Conservation (phyloP, 129 eudicot species). For the Helianthus annuus region HanXRQr2.0-SUNRISE NC_035446.2:154610183-154610682, state of each 20-base stretch:
- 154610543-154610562: conserved; percentile 69
- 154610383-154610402: conserved; percentile 26
- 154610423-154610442: background rate
- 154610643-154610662: conserved; percentile 24
- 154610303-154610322: conserved; percentile 26
- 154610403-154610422: conserved; percentile 8
- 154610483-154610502: conserved; percentile 19
- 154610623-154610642: conserved; percentile 38
- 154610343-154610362: conserved; percentile 17
- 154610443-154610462: background rate
- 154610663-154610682: conserved; percentile 34
- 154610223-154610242: background rate
- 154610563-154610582: conserved; percentile 86
- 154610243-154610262: conserved; percentile 11
- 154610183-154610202: background rate
- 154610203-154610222: background rate
- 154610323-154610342: conserved; percentile 28
- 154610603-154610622: conserved; percentile 13
- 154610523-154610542: conserved; percentile 19
- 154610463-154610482: conserved; percentile 15
- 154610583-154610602: conserved; percentile 34
- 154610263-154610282: conserved; percentile 18
- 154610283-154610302: background rate
- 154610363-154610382: conserved; percentile 22
- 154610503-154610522: background rate